Base-by-base conservation (phyloP, 2,329 filamentous ascomycete species). In the Lecanosticta acicola region DNA sequence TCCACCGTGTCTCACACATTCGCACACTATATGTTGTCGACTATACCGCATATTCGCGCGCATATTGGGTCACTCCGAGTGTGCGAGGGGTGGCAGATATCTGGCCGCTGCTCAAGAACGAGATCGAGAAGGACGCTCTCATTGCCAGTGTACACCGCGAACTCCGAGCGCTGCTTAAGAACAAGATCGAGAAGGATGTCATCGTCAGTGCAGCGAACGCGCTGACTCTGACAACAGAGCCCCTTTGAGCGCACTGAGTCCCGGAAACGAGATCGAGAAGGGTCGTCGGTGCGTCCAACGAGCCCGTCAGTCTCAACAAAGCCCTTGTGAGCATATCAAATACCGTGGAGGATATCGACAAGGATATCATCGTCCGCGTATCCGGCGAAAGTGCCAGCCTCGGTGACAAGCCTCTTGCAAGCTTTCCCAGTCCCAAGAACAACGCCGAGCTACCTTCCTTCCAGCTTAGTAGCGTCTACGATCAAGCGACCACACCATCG, bases 391-490 rank as follows among this genome's bases (percentile, higher is more conserved):
- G 63, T 16, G 60, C 59, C 45, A 66, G 66, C 7, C n/a, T n/a
- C n/a, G 59, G 62, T 11, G 54, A 49, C 36, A 60, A 59, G 56
- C 80, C 78, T 19, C 71, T 94, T 21, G 81, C 97, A 62, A 84
- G 85, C 66, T 94, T 97, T 60, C 91, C 91, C 2, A 96, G 89
- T 63, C 90, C 91, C 0, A 95, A 93, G 72, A 96, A 96, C 62
- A 86, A 87, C 54, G 74, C 78, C 17, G 91, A 97, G 68, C 85
- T 90, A 62, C 97, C 90, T 69, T 89, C 85, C 43, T 98, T 97
- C 66, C 81, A 90, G 42, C 97, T 97, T 76, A 94, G 93, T 73
- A 80, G 85, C 57, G 91, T 97, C 45, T 97, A 95, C 67, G 87
- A 87, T 61, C 80, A 84, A 59, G 68, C 77, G 32, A 84, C 86